Evolutionary conservation across 1,284 basidiomycete genomes (phyloP), one percentile per base, ranked within the genome.

Genomic region (Caloboletus inedulis): DNA sequence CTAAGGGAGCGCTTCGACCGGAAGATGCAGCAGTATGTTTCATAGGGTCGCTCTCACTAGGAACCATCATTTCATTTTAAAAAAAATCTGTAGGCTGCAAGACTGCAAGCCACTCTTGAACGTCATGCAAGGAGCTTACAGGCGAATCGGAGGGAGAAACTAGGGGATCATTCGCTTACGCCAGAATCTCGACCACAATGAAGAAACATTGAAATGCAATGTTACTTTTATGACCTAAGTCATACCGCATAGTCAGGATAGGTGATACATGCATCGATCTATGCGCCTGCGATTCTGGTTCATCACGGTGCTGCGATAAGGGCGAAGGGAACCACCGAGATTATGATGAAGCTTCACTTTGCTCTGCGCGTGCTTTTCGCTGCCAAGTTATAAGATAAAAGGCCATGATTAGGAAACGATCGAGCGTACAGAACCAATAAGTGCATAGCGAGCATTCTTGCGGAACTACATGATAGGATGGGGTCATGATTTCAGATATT

Each of bases 391-490:
- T 54, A 41, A 53, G 54, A 49, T 13, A 41, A 18, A 39, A 31
- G 19, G 31, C 16, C 12, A 23, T 10, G 23, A 18, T 34, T 23
- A 41, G n/a, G 13, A 31, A 18, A 35, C 5, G 30, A 58, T 51
- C 47, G 41, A 51, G 79, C 87, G 69, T 70, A 92, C 90, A 51
- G 91, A 89, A 63, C 91, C 92, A 62, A 76, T 72, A 54, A 87
- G 81, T 56, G 91, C 89, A 73, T 81, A 82, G 60, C 82, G 81
- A 58, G 89, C 81, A 74, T 94, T 94, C 69, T 89, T 86, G 71
- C 91, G 87, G 82, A 93, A 94, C 90, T 90, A 68, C 4, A 44
- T 27, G 23, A 29, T n/a, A 45, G 57, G 34, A 19, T 50, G 37
- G 54, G 43, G 55, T 53, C 54, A 61, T 45, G 12, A 30, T 39